Base-by-base conservation (phyloP, 495 filamentous ascomycete species). In the Acidomyces sp. region DNA sequence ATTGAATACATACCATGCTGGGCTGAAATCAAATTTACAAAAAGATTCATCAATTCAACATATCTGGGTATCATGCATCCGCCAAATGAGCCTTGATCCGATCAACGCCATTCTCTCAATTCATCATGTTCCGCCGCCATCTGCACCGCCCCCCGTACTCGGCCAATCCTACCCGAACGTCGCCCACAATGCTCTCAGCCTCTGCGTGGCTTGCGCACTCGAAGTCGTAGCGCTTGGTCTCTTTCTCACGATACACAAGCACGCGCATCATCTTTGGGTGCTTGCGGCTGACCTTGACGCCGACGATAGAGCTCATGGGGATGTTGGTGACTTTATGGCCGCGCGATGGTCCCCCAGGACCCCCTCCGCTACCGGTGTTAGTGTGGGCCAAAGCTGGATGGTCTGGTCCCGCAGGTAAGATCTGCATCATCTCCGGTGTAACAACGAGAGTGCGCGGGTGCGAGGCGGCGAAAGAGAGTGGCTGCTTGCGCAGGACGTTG, bases 201-300 rank as follows among this genome's bases (percentile, higher is more conserved):
- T 92, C 85, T 21, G 74, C 71, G 1, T 69, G 64, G 52, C 70
- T 86, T 45, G 70, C 74, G 11, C 88, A 83, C 59, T 96, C 88
- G 64, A 96, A 97, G 55, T 97, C 90, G 63, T 97, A 97, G 47
- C 86, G 66, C 66, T 97, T 96, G 52, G 77, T 82, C 58, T 93
- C 87, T 15, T 80, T 79, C 25, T 78, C 82, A 46, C 80, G 77
- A 42, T 78, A 80, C 21, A 93, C 79, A 33, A 88, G 69, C 4
- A 93, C 68, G 58, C 90, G 82, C 62, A 97, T 93, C 52, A 82
- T 83, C 54, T 82, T 86, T 5, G 90, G 86, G 60, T 94, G 87
- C 52, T 85, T 79, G 19, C 84, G 68, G 37, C 80, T 85, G 29
- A 93, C 85, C 60, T 94, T 95, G 59, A 84, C 92, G 3, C 88